Conservation (phyloP, 495 filamentous ascomycete species). For the Aspergillus sclerotioniger region DNA sequence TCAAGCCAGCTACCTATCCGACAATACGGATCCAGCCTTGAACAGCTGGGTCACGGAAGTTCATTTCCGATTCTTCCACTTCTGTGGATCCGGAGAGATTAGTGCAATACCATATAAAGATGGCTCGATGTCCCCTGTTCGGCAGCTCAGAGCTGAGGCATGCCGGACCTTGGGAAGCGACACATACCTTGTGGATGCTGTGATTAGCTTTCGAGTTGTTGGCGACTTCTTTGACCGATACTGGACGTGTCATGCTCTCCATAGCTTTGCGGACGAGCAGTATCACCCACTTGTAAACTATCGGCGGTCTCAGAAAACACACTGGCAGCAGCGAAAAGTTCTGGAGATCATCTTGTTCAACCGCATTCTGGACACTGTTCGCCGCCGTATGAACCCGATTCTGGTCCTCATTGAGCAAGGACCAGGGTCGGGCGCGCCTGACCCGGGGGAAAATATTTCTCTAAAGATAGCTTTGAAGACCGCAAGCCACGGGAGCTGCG, state of each 20-base stretch:
- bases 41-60: constrained; percentile 12
- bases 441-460: constrained; percentile 11
- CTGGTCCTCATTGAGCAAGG: constrained; percentile 1
- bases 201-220: constrained; percentile 6
- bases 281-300: neutral
- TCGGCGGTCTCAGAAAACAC: neutral
- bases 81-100: neutral
- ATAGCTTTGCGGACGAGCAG: neutral
- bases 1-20: constrained; percentile 7
- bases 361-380: constrained; percentile 6
- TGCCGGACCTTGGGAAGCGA: neutral
- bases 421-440: neutral
- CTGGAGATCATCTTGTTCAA: constrained; percentile 19
- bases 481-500: constrained; percentile 10
- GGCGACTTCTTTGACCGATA: constrained; percentile 14
- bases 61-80: constrained; percentile 8
- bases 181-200: neutral
- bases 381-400: neutral
- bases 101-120: neutral
- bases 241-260: constrained; percentile 10
- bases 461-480: constrained; percentile 15
- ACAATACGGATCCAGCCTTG: constrained; percentile 6
- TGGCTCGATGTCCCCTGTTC: neutral
- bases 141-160: neutral
- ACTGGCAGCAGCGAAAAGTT: constrained; percentile 22